phyloP scores from a whole-genome alignment of 2,329 filamentous ascomycete genomes.

The Colletotrichum spaethianum region DNA sequence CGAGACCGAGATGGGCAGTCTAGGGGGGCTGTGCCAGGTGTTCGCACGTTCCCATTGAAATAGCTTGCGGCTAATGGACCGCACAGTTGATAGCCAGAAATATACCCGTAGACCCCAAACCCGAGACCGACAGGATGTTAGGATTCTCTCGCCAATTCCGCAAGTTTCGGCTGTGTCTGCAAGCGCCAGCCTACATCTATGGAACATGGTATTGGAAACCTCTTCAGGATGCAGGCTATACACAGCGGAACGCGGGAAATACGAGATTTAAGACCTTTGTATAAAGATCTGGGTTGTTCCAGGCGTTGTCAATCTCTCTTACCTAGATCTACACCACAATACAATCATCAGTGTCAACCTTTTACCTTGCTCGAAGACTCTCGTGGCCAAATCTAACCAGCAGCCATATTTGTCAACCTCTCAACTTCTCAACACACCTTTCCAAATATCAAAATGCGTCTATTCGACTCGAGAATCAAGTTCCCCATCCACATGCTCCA shows the following conservation, averaged over 20 bases:
- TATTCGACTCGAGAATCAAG: conserved; percentile 30
- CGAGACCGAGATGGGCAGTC: conserved; percentile 28
- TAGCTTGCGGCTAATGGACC: background rate
- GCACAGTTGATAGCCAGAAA: background rate
- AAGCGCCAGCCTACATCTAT: background rate
- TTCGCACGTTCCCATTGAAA: background rate
- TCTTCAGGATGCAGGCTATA: background rate
- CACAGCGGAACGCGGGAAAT: background rate
- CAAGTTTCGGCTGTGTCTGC: conserved; percentile 6
- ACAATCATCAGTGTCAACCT: background rate
- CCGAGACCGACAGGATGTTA: conserved; percentile 30
- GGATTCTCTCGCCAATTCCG: conserved; percentile 4
- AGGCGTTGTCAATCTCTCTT: background rate
- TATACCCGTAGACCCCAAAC: background rate
- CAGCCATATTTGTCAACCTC: background rate
- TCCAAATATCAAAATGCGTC: background rate
- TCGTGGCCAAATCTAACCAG: background rate
- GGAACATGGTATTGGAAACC: background rate
- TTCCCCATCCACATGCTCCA: conserved; percentile 36
- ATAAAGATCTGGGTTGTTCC: conserved; percentile 13
- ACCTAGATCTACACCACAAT: background rate
- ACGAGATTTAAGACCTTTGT: background rate
- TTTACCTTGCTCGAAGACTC: background rate
- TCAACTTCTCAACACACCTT: background rate
- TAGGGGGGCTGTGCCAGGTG: conserved; percentile 17